These are phyloP conservation scores for Papiliotrema nemorosa DNA, from an alignment of 1,284 basidiomycete species.

Conservation along the genomic window DNA sequence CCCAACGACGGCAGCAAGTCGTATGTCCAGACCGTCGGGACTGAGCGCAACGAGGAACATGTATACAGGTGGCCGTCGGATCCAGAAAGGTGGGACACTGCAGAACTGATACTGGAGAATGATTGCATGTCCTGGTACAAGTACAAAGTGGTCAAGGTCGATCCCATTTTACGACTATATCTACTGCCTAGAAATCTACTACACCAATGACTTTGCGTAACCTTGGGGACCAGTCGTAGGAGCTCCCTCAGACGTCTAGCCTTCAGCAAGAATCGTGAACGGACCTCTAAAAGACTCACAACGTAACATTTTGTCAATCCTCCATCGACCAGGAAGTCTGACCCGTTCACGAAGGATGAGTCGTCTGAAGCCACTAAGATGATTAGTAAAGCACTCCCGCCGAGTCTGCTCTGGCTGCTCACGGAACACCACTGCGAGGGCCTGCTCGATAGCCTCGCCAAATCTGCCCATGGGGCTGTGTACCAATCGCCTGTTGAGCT, in stretches of 20 bases:
- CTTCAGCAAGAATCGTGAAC: too few relatives aligned
- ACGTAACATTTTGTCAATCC: conserved; percentile 87
- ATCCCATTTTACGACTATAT: too few relatives aligned
- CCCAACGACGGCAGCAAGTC: too few relatives aligned
- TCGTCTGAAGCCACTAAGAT: conserved; percentile 51
- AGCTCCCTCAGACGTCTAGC: neutral
- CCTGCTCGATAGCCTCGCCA: conserved; percentile 92
- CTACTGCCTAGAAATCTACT: too few relatives aligned
- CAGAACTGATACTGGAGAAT: too few relatives aligned
- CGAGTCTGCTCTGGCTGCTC: conserved; percentile 32
- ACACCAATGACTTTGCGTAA: neutral
- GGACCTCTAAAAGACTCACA: conserved; percentile 30
- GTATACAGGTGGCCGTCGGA: too few relatives aligned
- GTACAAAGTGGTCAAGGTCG: too few relatives aligned
- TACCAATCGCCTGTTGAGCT: conserved; percentile 80
- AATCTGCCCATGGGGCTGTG: conserved; percentile 97
- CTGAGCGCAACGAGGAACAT: too few relatives aligned
- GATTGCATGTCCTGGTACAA: too few relatives aligned
- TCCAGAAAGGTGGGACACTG: too few relatives aligned
- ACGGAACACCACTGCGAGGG: conserved; percentile 87
- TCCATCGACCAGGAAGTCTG: conserved; percentile 90
- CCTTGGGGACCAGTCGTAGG: neutral
- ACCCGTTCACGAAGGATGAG: conserved; percentile 62
- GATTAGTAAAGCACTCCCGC: neutral
- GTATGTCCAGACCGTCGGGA: too few relatives aligned